phyloP scores from a whole-genome alignment of 129 eudicot species.

The Chrysanthemum lavandulifolium region DNA sequence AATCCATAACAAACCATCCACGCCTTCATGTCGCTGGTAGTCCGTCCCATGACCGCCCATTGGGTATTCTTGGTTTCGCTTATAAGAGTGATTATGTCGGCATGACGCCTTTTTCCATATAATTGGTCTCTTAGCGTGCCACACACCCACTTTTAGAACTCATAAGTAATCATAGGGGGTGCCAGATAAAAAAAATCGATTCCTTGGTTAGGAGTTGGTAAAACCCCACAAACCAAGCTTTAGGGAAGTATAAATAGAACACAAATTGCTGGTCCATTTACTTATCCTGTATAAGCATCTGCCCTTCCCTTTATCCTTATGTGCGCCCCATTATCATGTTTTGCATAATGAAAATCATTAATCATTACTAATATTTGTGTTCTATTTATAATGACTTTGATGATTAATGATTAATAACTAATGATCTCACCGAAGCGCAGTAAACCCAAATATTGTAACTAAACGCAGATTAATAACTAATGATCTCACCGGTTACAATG shows the following conservation, averaged over 20 bases:
- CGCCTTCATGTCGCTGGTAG: not conserved
- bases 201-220: slow-evolving; percentile 30
- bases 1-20: not conserved
- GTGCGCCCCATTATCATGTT: not conserved
- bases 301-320: slow-evolving; percentile 17
- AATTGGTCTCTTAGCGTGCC: slow-evolving; percentile 26
- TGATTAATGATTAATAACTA: no score
- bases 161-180: slow-evolving; percentile 19
- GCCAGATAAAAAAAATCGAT: slow-evolving; percentile 32
- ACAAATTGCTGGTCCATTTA: slow-evolving; percentile 13
- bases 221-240: slow-evolving; percentile 35
- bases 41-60: not conserved
- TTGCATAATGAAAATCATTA: slow-evolving; percentile 7
- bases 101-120: slow-evolving; percentile 15
- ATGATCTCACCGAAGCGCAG: no score
- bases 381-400: not conserved
- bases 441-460: no score
- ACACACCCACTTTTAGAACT: slow-evolving; percentile 13
- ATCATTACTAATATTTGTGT: slow-evolving; percentile 20
- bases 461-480: no score
- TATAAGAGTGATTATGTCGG: slow-evolving; percentile 12
- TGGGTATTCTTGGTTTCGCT: slow-evolving; percentile 15
- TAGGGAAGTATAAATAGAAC: no score
- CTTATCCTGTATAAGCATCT: not conserved
- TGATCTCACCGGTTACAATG: no score